phyloP scores from a whole-genome alignment of 257 asterid species.

The Primulina tabacum region DNA sequence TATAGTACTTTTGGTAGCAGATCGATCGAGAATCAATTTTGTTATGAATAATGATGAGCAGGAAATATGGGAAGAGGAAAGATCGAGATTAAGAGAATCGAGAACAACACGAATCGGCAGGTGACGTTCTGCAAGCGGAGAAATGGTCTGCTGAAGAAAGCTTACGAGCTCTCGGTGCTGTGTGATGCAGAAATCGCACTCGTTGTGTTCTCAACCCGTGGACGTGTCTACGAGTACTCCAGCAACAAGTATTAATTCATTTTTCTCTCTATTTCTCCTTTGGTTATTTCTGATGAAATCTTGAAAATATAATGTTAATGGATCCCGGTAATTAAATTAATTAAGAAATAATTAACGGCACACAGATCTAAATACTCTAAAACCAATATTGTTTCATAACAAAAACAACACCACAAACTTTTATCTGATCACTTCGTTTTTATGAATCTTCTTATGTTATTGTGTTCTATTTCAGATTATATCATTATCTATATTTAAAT shows the following conservation, averaged over 20 bases:
- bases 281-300: neutral
- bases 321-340: no score
- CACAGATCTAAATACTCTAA: no score
- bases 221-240: slow-evolving; percentile 47
- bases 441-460: no score
- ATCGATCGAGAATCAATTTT: no score
- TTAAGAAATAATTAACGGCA: no score
- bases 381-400: no score
- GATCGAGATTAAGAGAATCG: slow-evolving; percentile 50
- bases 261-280: neutral
- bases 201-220: slow-evolving; percentile 48
- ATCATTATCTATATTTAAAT: no score
- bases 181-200: slow-evolving; percentile 57
- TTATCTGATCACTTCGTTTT: no score
- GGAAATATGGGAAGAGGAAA: slow-evolving; percentile 49
- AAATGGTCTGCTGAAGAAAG: slow-evolving; percentile 46
- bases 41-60: neutral
- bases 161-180: slow-evolving; percentile 45
- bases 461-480: no score
- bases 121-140: slow-evolving; percentile 54
- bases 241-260: slow-evolving; percentile 32
- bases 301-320: no score
- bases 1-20: no score
- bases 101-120: slow-evolving; percentile 45
- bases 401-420: no score